Conservation (phyloP, 1,284 basidiomycete species). For the Spongispora temasekensis region DNA sequence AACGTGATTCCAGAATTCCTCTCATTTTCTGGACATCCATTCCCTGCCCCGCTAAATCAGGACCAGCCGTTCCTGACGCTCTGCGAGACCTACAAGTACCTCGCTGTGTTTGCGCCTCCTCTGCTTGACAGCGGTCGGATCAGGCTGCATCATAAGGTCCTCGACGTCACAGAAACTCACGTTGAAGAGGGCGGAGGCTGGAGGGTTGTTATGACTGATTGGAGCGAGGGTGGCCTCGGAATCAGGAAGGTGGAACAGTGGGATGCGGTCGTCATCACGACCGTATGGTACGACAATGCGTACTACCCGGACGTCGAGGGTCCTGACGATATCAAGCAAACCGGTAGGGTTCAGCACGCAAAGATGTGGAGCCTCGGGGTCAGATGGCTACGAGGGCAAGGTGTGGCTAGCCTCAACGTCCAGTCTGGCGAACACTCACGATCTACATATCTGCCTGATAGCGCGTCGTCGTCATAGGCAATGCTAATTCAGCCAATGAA, state of each 20-base stretch:
- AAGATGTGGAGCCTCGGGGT: constrained; percentile 43
- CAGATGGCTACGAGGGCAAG: constrained; percentile 41
- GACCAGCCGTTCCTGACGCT: constrained; percentile 48
- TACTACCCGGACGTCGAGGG: constrained; percentile 45
- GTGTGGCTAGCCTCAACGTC: no score
- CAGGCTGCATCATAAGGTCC: constrained; percentile 42
- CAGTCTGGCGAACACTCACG: neutral
- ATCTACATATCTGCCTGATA: constrained; percentile 15
- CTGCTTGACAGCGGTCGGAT: constrained; percentile 36
- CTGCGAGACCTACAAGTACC: constrained; percentile 43
- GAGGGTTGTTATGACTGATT: constrained; percentile 42
- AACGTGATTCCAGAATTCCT: constrained; percentile 51
- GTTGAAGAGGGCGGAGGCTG: constrained; percentile 34
- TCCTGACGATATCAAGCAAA: constrained; percentile 33
- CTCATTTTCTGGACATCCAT: constrained; percentile 41
- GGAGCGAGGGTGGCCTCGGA: constrained; percentile 28
- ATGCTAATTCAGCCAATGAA: constrained; percentile 51
- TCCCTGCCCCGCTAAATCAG: constrained; percentile 32
- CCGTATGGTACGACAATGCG: constrained; percentile 46
- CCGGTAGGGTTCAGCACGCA: constrained; percentile 39
- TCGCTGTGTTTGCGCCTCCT: constrained; percentile 41
- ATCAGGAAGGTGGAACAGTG: constrained; percentile 37
- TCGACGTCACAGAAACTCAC: constrained; percentile 37
- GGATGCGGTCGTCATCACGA: constrained; percentile 48
- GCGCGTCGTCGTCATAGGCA: constrained; percentile 48